Evolutionary conservation across 345 rosid species (phyloP), one percentile per base, ranked within the genome.

Genomic region (Citrus glauca): DNA sequence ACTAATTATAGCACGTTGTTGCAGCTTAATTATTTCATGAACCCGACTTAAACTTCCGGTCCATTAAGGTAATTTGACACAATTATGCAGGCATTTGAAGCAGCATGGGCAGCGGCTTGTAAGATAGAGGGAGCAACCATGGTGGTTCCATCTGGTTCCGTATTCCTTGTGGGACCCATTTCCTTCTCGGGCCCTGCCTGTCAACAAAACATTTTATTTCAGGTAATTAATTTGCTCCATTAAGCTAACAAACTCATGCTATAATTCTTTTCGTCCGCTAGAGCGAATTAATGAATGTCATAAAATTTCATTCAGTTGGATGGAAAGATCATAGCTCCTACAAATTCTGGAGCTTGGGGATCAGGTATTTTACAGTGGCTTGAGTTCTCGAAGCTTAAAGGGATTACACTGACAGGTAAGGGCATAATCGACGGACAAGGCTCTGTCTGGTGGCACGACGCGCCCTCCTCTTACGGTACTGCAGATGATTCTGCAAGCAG

Each of bases 351-450:
- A 37, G 86, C 87, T 2, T 93, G 98, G 98, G 86, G 86, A 48
- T 82, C 88, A 75, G 90, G 89, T 63, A 85, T 86, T 50, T 78
- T 91, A 72, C 93, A 93, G 30, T 94, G 98, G 98, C 87, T 94
- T 14, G 92, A 91, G 60, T 93, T 94, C 85, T 87, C 83, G 61
- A 80, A 90, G 73, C 89, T 94, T 6, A 57, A 77, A 48, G 89
- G 90, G 67, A 86, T 94, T 80, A 87, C 91, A 65, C 66, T 94
- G 38, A 82, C 24, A 77, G 97, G 98, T 30, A 86, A 88, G 82
- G 98, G 98, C 50, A 79, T 75, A 25, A 87, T 94, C n/a, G 98
- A 94, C 63, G 98, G 98, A 32, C 89, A 79, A 82, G 97, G 98
- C 77, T 88, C 94, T 0, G 92, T 87, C 61, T 91, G 98, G 98